Base-by-base conservation (phyloP, 306 rosid species). In the Sphenostylis stenocarpa region DNA sequence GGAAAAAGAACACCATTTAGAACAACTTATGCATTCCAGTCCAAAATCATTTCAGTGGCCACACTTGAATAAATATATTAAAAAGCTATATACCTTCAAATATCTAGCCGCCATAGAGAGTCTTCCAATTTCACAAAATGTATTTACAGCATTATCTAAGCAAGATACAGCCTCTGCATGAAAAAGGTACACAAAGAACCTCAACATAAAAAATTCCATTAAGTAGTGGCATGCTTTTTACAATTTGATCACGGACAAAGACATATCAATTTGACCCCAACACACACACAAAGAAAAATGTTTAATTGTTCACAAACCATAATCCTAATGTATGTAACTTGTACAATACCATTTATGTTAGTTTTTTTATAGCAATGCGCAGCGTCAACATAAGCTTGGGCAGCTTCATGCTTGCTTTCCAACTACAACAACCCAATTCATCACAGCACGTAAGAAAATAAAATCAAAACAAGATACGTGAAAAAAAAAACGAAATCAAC, bases 321-420 rank as follows among this genome's bases (percentile, higher is more conserved):
- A 24, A 26, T 13, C 19, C 19, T 15, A 29, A 33, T 16, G 16
- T 8, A 3, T 4, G 57, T 24, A 58, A 38, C 8, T 38, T 13
- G 41, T 20, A 76, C 28, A 86, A 73, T 83, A 92, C 99, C 98
- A 39, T 61, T 87, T 15, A 82, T 72, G 74, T 85, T 76, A 36
- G 83, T 77, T 84, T 95, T 96, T 85, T 96, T 96, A 75, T 88
- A 96, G 87, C 91, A 86, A 85, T 91, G 94, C n/a, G 91, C 94
- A 67, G 98, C 97, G 71, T 91, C 98, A 81, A 89, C 90, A 64
- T 86, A 92, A 76, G 99, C 90, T 82, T 88, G 90, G 67, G 98
- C 99, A 16, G 97, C 90, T 86, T 96, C 97, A 79, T 96, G 98
- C 82, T 96, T 92, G 85, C 97, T 96, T 45, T 96, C 99, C 83